Percentiles rank a stretch among this genome's conserved stretches.
Conservation (phyloP, 805 yeast species). For the Wickerhamomyces chaumierensis region DNA sequence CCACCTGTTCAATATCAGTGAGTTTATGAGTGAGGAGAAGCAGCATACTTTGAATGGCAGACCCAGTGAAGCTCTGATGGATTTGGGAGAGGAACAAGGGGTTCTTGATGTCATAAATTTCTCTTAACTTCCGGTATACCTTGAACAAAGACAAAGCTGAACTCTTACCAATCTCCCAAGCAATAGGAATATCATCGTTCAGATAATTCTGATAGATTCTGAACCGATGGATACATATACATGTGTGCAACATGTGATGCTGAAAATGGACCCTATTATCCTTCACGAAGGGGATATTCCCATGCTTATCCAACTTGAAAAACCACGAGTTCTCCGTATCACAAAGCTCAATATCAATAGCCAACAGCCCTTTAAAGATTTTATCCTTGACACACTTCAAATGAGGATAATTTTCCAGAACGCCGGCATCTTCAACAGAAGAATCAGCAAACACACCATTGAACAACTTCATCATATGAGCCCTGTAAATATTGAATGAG, state of each 20-base stretch:
- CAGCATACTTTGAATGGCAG: constrained; percentile 22
- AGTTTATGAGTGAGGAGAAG: constrained; percentile 15
- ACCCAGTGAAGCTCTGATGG: constrained; percentile 22
- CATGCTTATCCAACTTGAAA: constrained; percentile 16
- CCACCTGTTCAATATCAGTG: constrained; percentile 11
- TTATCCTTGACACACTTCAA: constrained; percentile 11
- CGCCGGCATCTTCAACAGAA: neutral
- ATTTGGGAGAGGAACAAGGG: constrained; percentile 21
- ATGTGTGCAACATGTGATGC: constrained; percentile 21
- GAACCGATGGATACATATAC: constrained; percentile 22
- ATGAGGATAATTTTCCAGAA: constrained; percentile 6
- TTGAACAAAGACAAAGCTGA: constrained; percentile 17
- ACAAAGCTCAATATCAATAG: constrained; percentile 17
- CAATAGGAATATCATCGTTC: constrained; percentile 18
- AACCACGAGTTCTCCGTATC: constrained; percentile 16
- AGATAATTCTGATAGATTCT: constrained; percentile 20
- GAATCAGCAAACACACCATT: constrained; percentile 14
- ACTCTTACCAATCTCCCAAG: constrained; percentile 18
- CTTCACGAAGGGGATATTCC: constrained; percentile 12
- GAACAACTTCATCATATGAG: constrained; percentile 17
- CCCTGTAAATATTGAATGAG: constrained; percentile 18
- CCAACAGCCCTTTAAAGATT: constrained; percentile 16
- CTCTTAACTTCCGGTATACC: constrained; percentile 18
- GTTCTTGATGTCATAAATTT: constrained; percentile 13
- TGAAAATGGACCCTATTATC: constrained; percentile 19